Base-by-base conservation (phyloP, 495 filamentous ascomycete genomes). In the Daldinia concentrica region DNA sequence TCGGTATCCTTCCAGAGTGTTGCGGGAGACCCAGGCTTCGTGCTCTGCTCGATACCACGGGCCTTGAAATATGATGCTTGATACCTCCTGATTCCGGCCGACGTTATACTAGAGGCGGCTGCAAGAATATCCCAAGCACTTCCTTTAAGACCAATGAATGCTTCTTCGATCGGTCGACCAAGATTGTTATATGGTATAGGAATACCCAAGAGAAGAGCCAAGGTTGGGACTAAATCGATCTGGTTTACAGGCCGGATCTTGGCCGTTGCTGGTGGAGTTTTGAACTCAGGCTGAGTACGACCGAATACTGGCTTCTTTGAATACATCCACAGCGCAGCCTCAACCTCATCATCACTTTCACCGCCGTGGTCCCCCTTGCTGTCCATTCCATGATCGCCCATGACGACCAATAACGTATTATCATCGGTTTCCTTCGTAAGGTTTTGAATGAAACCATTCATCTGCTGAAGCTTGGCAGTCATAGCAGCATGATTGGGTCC, bases 311-410 rank as follows among this genome's bases (percentile, higher is more conserved):
- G 85, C 58, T 86, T 89, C 74, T 92, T 94, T 4, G 96, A 97
- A 76, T 98, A 99, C 93, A 99, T 95, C 95, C 96, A 99, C 56
- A 99, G 76, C 1, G 96, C 95, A 64, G 95, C 94, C 79, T 98
- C 88, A 29, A 99, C 87, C 75, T 99, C 95, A 48, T 97, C 93
- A 74, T 96, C 90, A 12, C 94, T 97, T 80, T 99, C 95, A 50
- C 95, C 95, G 45, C 95, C 95, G 74, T 99, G 95, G 74, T 99
- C 95, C 6, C 95, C 95, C 81, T 99, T 99, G 26, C 86, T 82
- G 80, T 99, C 95, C 95, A 99, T 99, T 8, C 95, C 95, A 78
- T 99, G 95, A 78, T 99, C 95, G 9, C 95, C 95, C 93, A 99
- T 97, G 15, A 98, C 92, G 15, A 99, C 90, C 52, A 99, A 82